Conservation (phyloP, 1,284 basidiomycete species). For the Trametes hirsuta region DNA sequence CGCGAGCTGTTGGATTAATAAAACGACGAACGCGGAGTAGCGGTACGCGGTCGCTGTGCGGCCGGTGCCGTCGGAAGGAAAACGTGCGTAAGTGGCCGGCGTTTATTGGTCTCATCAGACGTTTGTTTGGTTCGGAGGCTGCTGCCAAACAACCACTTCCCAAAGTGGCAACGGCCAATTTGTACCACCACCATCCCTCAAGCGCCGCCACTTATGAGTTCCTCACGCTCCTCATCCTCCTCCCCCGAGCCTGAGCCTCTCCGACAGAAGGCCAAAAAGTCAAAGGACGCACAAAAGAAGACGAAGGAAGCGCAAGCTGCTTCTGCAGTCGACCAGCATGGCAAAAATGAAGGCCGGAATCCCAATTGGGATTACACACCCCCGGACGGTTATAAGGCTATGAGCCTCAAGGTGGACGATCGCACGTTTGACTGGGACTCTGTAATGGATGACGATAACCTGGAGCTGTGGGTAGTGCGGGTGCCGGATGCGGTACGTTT, state of each 20-base stretch:
- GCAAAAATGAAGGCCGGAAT: slow-evolving; percentile 54
- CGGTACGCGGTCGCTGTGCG: not conserved
- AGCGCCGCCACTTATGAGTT: slow-evolving; percentile 19
- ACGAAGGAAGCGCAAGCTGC: slow-evolving; percentile 15
- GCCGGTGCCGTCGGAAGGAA: not conserved
- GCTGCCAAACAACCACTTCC: slow-evolving; percentile 26
- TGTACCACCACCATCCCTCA: slow-evolving; percentile 3
- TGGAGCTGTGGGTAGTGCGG: slow-evolving; percentile 72
- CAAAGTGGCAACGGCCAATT: slow-evolving; percentile 9
- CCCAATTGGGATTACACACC: slow-evolving; percentile 58
- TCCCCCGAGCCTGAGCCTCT: slow-evolving; percentile 25
- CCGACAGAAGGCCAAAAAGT: slow-evolving; percentile 20
- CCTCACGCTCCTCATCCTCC: slow-evolving; percentile 29
- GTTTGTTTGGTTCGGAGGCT: slow-evolving; percentile 24
- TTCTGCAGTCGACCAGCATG: slow-evolving; percentile 23
- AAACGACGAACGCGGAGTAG: not conserved
- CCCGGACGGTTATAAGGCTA: slow-evolving; percentile 48
- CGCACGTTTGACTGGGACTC: slow-evolving; percentile 71
- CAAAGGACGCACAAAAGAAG: slow-evolving; percentile 23
- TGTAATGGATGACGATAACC: slow-evolving; percentile 57
- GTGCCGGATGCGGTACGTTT: slow-evolving; percentile 64
- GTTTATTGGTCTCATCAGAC: not conserved
- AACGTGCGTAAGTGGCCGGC: slow-evolving; percentile 6
- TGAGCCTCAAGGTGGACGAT: slow-evolving; percentile 48
- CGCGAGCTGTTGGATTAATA: not conserved